Evolutionary conservation across 2,329 filamentous ascomycete species (phyloP).

Genomic region (Hymenoscyphus linearis): DNA sequence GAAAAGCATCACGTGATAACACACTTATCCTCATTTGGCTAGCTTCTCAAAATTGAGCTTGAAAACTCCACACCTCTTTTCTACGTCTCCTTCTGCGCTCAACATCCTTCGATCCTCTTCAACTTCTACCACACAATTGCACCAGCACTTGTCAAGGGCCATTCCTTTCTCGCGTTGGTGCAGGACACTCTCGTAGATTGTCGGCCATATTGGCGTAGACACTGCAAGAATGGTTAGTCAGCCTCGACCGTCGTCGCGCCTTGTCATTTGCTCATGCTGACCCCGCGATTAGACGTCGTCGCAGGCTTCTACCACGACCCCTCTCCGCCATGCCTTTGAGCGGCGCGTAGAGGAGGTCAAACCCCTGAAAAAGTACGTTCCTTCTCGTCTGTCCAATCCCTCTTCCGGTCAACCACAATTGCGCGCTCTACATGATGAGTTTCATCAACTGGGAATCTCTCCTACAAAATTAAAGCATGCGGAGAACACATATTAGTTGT

Average conservation of each 20-base stretch:
- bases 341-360: conserved; percentile 77
- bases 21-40: background rate
- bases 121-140: background rate
- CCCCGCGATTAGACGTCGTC: conserved; percentile 28
- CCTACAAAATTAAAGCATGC: conserved; percentile 75
- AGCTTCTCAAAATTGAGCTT: background rate
- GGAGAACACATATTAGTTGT: conserved; percentile 83
- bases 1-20: background rate
- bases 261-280: conserved; percentile 11
- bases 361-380: conserved; percentile 79
- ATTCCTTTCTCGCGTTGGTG: conserved; percentile 19
- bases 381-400: background rate
- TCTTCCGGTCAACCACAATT: conserved; percentile 11
- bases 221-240: conserved; percentile 30
- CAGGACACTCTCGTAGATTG: conserved; percentile 24
- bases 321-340: conserved; percentile 58
- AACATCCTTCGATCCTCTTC: background rate
- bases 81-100: background rate
- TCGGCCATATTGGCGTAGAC: background rate
- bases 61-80: background rate
- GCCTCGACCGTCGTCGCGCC: conserved; percentile 4
- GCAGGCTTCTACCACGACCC: conserved; percentile 61
- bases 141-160: background rate
- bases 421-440: conserved; percentile 64
- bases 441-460: conserved; percentile 99